A percentile compares a stretch with the other conserved stretches of the same genome.
Evolutionary conservation across 2,329 filamentous ascomycete species (phyloP).

Genomic region (Thielaviopsis cerberus): DNA sequence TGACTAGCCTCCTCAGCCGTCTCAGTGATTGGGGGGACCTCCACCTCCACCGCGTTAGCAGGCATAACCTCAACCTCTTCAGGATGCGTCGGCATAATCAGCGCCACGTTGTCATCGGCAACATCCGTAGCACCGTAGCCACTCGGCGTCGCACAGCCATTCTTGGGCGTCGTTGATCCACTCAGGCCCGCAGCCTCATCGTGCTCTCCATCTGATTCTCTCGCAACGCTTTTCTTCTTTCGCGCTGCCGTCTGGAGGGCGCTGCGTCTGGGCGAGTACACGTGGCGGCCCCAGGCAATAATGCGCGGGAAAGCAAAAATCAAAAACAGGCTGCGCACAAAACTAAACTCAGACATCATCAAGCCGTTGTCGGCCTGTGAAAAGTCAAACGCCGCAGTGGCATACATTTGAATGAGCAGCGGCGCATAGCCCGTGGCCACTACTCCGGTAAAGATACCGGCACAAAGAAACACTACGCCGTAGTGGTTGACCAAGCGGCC

Average conservation of each 20-base stretch:
- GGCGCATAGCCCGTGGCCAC: constrained; percentile 50
- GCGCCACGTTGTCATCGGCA: neutral
- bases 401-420: constrained; percentile 40
- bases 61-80: constrained; percentile 24
- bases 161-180: neutral
- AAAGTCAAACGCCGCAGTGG: constrained; percentile 36
- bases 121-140: constrained; percentile 4
- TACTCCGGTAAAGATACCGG: constrained; percentile 48
- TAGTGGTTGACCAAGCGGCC: constrained; percentile 37
- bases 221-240: neutral
- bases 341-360: constrained; percentile 36
- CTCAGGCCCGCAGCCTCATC: neutral
- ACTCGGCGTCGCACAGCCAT: constrained; percentile 3
- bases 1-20: constrained; percentile 18
- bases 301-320: constrained; percentile 35
- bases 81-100: constrained; percentile 21
- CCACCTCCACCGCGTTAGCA: constrained; percentile 28
- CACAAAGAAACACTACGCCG: constrained; percentile 43
- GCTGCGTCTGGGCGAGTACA: constrained; percentile 4
- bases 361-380: constrained; percentile 36
- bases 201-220: too few species aligned
- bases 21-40: constrained; percentile 17
- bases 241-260: constrained; percentile 9
- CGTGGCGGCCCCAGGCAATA: constrained; percentile 26
- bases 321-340: constrained; percentile 35